Conservation (phyloP, 306 rosid species). For the Castanea mollissima region DNA sequence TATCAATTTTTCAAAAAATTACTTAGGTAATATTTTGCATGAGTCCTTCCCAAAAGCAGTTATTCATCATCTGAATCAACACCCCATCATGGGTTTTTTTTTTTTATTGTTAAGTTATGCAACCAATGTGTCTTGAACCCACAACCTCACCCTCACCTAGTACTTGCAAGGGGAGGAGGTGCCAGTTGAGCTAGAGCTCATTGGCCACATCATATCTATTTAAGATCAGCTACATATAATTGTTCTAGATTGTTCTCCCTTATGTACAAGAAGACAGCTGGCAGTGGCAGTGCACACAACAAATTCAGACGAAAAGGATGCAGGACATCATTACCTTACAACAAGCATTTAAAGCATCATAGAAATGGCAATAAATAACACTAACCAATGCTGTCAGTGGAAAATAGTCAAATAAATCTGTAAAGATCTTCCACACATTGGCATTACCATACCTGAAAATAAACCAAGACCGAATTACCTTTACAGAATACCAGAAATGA, state of each 20-base stretch:
- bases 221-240: not conserved
- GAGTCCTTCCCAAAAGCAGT: not conserved
- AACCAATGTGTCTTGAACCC: too few relatives aligned
- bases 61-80: not conserved
- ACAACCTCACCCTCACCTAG: too few relatives aligned
- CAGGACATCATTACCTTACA: not conserved
- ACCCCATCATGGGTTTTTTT: too few relatives aligned
- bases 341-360: constrained; percentile 1
- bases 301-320: constrained; percentile 3
- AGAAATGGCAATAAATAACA: constrained; percentile 10
- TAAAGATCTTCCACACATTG: constrained; percentile 93
- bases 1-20: not conserved
- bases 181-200: too few relatives aligned
- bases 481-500: constrained; percentile 1
- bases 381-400: constrained; percentile 97
- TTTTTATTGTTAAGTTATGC: too few relatives aligned
- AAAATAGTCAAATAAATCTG: constrained; percentile 94
- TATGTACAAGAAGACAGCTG: not conserved
- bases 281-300: not conserved
- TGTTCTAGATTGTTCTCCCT: not conserved
- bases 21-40: not conserved
- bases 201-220: not conserved
- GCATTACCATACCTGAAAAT: constrained; percentile 92
- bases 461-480: constrained; percentile 15
- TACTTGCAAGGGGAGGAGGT: too few relatives aligned